phyloP scores from a whole-genome alignment of 495 filamentous ascomycete genomes.

The Aspergillus sclerotioniger region DNA sequence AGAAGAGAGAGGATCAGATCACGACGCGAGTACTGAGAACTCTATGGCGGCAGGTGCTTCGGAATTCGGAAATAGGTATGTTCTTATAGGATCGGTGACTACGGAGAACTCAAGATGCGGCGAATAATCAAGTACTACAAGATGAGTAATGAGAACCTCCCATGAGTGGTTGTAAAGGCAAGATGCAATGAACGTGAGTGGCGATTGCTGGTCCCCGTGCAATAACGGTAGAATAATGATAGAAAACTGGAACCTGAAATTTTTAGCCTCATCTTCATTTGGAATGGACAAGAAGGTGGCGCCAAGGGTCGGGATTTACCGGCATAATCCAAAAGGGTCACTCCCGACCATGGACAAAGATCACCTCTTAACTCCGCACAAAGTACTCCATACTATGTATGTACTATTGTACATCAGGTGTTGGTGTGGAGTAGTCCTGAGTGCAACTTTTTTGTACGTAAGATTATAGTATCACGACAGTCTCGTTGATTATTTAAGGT shows the following conservation, averaged over 20 bases:
- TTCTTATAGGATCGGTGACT: neutral
- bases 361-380: too few species aligned
- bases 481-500: too few species aligned
- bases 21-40: neutral
- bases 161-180: neutral
- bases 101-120: neutral
- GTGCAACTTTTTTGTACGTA: too few species aligned
- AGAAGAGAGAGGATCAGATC: neutral
- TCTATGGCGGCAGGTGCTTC: neutral
- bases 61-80: neutral
- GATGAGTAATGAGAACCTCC: neutral
- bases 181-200: conserved; percentile 17
- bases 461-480: too few species aligned
- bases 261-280: neutral
- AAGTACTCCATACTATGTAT: too few species aligned
- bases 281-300: neutral
- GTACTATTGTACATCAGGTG: too few species aligned
- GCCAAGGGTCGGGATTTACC: conserved; percentile 21
- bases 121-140: conserved; percentile 1
- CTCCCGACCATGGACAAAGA: neutral
- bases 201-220: conserved; percentile 14
- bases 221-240: neutral
- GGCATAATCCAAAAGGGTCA: conserved; percentile 14
- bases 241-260: neutral
- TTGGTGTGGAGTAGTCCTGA: too few species aligned